Percentiles rank a stretch among this genome's conserved stretches.
Evolutionary conservation across 2,329 filamentous ascomycete species (phyloP).

Genomic region (Claviceps maximensis): DNA sequence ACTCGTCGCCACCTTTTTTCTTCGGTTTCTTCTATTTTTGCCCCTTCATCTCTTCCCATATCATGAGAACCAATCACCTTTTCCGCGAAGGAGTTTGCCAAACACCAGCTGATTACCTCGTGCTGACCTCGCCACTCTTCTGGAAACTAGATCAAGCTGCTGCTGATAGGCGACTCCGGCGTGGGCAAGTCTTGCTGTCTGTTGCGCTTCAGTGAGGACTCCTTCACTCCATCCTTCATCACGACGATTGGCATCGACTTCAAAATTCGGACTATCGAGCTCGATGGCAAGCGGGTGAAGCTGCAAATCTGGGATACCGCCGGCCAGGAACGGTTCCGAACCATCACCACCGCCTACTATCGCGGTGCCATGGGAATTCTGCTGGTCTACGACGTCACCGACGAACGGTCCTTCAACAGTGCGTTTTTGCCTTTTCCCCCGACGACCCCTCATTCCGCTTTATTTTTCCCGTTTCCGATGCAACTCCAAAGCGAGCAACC

Average conservation of each 20-base stretch:
- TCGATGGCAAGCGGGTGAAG: conserved; percentile 98
- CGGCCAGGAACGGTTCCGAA: conserved; percentile 94
- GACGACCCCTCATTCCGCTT: not conserved
- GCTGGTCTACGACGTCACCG: conserved; percentile 95
- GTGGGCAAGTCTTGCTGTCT: conserved; percentile 97
- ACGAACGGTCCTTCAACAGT: conserved; percentile 94
- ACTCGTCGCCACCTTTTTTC: not conserved
- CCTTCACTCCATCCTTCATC: conserved; percentile 94
- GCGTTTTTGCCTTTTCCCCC: conserved; percentile 21
- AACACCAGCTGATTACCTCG: not conserved
- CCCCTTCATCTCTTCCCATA: not conserved
- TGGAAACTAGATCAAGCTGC: conserved; percentile 68
- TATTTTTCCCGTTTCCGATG: not conserved
- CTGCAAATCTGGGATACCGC: conserved; percentile 99
- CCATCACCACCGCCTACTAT: conserved; percentile 98
- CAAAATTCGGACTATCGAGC: conserved; percentile 98
- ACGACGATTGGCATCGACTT: conserved; percentile 99
- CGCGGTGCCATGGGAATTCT: conserved; percentile 96
- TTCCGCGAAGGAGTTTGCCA: not conserved
- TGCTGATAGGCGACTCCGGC: conserved; percentile 92
- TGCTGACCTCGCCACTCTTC: conserved; percentile 5
- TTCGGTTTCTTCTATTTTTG: not conserved
- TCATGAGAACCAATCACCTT: not conserved
- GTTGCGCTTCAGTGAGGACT: conserved; percentile 93
- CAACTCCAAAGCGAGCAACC: not conserved